Base-by-base conservation (phyloP, 306 rosid species). In the Luffa acutangula region DNA sequence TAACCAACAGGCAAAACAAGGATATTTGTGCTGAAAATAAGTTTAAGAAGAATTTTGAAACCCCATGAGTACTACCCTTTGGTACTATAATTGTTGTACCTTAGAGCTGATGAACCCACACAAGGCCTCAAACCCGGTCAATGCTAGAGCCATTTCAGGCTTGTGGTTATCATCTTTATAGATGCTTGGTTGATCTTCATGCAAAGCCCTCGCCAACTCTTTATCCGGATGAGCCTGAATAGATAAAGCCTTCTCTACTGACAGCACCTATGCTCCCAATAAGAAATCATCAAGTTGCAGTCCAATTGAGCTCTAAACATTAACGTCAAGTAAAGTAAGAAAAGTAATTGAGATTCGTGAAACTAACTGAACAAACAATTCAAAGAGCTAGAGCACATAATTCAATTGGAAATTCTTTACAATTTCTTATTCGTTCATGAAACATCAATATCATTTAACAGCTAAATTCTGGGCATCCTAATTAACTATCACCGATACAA, bases 181-280 rank as follows among this genome's bases (percentile, higher is more conserved):
- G 57, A 82, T 66, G 80, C 57, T 71, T 8, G 88, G 85, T 25
- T 85, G 82, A 54, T 66, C 64, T 74, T 76, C 81, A 78, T 85
- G 83, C 78, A 85, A 52, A 66, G 81, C 71, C 75, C 80, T 82
- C 9, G 88, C 88, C 77, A 82, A 58, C 45, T 82, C 82, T 54
- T 82, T 82, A 82, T 85, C 88, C 8, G 88, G 88, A 71, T 85
- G 88, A 34, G 83, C 85, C 84, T 85, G 88, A 39, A 85, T 85
- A 34, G 88, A 85, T 52, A 85, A 21, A 33, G 85, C 85, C 79
- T 80, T 85, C 74, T 69, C 81, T 1, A 85, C 80, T 6, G 88
- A 82, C 74, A 85, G 83, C 17, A 85, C 85, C 88, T 85, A 42
- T 66, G 72, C n/a, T 31, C 71, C 76, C 31, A 72, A 62, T 65